Base-by-base conservation (phyloP, 1,284 basidiomycete species). In the Mycena sp. region DNA sequence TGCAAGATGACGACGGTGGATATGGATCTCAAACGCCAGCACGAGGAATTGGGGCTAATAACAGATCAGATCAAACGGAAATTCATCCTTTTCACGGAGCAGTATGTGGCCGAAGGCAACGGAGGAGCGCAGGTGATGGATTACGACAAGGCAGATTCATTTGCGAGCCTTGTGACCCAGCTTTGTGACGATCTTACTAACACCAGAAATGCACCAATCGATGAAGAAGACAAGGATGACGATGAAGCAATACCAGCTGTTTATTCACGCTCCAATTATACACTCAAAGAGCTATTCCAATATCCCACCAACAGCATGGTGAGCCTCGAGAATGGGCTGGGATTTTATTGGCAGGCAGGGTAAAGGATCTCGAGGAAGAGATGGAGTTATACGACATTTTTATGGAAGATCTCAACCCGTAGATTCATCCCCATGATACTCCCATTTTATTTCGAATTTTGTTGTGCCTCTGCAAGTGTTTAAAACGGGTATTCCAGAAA, bases 1-100 rank as follows among this genome's bases (percentile, higher is more conserved):
- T 61, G 61, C 1, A 69, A 69, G 38, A 64, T 58, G 32, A 61
- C 28, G 6, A 60, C 69, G 2, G 65, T 69, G 1, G 59, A 60
- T 26, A 67, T 64, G 53, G 63, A 64, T 16, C 59, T 46, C 14
- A 43, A 53, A 35, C 35, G 41, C 5, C 14, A 38, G 26, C 58
- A 61, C 40, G 48, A 61, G 23, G 49, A 52, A 16, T 32, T 52
- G 32, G 48, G 43, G 4, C 17, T 54, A 14, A 56, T 16, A 19
- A 56, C 54, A n/a, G 54, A 56, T 12, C 54, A 32, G 1, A 19
- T 56, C 30, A 56, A 56, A 48, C 54, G 44, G 6, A 45, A 38
- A 56, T 56, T 56, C 19, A 41, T 44, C 17, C 19, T 26, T n/a
- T 45, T 46, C 28, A 28, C 43, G 3, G 54, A 56, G 28, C 21